phyloP scores from a whole-genome alignment of 495 filamentous ascomycete species.

The Podospora pseudocomata region DNA sequence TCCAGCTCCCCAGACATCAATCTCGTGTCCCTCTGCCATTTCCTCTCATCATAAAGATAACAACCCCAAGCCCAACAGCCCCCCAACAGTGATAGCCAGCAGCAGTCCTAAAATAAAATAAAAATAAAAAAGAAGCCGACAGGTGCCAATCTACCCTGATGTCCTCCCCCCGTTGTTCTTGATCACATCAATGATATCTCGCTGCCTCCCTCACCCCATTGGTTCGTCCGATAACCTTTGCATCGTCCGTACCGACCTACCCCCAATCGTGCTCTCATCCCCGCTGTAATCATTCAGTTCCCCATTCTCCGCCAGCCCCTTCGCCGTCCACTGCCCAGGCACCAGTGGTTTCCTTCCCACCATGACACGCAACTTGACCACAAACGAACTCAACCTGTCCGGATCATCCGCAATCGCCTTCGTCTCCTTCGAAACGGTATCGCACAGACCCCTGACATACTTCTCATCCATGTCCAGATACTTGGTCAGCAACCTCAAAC shows the following conservation, averaged over 20 bases:
- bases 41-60: not conserved
- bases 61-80: not conserved
- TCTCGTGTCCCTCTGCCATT: not conserved
- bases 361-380: slow-evolving; percentile 50
- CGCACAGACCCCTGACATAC: slow-evolving; percentile 54
- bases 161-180: slow-evolving; percentile 18
- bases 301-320: slow-evolving; percentile 26
- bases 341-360: slow-evolving; percentile 53
- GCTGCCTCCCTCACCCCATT: not conserved
- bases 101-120: not conserved
- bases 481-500: slow-evolving; percentile 58
- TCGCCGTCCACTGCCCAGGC: slow-evolving; percentile 28
- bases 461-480: slow-evolving; percentile 54
- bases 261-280: slow-evolving; percentile 35
- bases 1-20: not conserved
- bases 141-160: not conserved
- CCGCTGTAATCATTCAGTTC: slow-evolving; percentile 24
- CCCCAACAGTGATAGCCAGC: not conserved
- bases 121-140: not conserved
- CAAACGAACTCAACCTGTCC: slow-evolving; percentile 39
- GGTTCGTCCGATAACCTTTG: not conserved
- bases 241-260: slow-evolving; percentile 19
- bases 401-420: slow-evolving; percentile 45
- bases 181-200: not conserved
- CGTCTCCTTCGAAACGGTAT: slow-evolving; percentile 51